Conservation (phyloP, 345 rosid species). For the Garcia nutans region DNA sequence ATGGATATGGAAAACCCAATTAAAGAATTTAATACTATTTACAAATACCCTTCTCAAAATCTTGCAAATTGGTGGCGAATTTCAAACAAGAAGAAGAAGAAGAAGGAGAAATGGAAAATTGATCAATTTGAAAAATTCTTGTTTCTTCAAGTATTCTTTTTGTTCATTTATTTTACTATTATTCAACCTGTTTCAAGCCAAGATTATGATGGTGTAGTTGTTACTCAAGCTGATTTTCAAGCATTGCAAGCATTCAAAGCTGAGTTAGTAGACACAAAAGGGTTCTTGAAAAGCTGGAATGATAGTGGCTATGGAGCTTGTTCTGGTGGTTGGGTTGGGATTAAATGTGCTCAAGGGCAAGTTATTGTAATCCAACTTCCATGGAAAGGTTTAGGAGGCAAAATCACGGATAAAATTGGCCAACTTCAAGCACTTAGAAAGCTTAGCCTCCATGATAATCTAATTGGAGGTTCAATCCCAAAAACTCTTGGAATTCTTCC, state of each 20-base stretch:
- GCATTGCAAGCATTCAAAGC: slow-evolving; percentile 31
- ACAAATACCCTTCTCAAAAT: slow-evolving; percentile 13
- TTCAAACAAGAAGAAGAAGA: slow-evolving; percentile 6
- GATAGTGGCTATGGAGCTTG: slow-evolving; percentile 30
- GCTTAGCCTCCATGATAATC: slow-evolving; percentile 29
- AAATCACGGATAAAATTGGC: slow-evolving; percentile 29
- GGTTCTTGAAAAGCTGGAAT: slow-evolving; percentile 28
- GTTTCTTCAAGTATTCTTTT: slow-evolving; percentile 1
- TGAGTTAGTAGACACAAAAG: slow-evolving; percentile 22
- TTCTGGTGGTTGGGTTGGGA: slow-evolving; percentile 33
- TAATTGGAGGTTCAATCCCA: slow-evolving; percentile 24
- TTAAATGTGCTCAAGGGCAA: slow-evolving; percentile 32
- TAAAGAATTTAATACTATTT: neutral
- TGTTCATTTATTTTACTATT: neutral
- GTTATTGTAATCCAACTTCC: slow-evolving; percentile 35
- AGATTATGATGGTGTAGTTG: slow-evolving; percentile 28
- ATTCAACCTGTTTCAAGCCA: slow-evolving; percentile 17
- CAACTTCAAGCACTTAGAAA: slow-evolving; percentile 27
- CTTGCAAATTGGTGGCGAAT: slow-evolving; percentile 25
- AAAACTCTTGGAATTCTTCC: slow-evolving; percentile 20
- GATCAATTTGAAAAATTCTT: neutral
- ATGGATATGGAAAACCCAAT: slow-evolving; percentile 8
- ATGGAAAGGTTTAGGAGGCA: slow-evolving; percentile 27
- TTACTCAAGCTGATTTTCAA: slow-evolving; percentile 28
- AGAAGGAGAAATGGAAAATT: slow-evolving; percentile 31